phyloP scores from a whole-genome alignment of 306 rosid species.

The Medicago lupulina region DNA sequence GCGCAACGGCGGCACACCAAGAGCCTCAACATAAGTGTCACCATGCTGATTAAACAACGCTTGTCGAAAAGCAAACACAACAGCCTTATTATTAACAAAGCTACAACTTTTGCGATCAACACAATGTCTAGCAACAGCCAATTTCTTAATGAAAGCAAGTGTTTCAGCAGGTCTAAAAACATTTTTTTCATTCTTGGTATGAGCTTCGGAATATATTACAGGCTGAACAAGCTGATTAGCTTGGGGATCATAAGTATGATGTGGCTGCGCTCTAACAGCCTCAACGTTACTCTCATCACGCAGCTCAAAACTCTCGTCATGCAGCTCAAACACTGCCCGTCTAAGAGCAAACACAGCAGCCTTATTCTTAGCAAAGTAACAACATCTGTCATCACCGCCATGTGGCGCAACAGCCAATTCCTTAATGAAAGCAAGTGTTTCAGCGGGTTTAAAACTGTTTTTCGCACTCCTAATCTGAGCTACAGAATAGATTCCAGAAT shows the following conservation, averaged over 20 bases:
- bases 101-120: slow-evolving; percentile 50
- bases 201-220: slow-evolving; percentile 53
- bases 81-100: slow-evolving; percentile 67
- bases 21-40: slow-evolving; percentile 92
- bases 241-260: slow-evolving; percentile 50
- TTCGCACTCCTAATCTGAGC: slow-evolving; percentile 66
- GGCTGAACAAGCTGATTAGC: slow-evolving; percentile 41
- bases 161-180: slow-evolving; percentile 59
- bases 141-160: slow-evolving; percentile 69
- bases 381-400: slow-evolving; percentile 49
- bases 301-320: slow-evolving; percentile 85
- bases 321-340: slow-evolving; percentile 70
- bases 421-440: slow-evolving; percentile 66
- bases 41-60: slow-evolving; percentile 75
- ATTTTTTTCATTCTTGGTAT: slow-evolving; percentile 64
- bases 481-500: slow-evolving; percentile 73
- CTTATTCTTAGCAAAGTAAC: slow-evolving; percentile 60
- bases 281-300: slow-evolving; percentile 86
- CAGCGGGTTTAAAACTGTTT: slow-evolving; percentile 57
- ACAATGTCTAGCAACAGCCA: slow-evolving; percentile 61
- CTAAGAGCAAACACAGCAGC: slow-evolving; percentile 61
- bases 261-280: slow-evolving; percentile 71
- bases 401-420: slow-evolving; percentile 64
- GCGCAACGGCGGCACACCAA: slow-evolving; percentile 61
- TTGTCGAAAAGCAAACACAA: slow-evolving; percentile 54